Base-by-base conservation (phyloP, 345 rosid species). In the Eucalyptus globulus region DNA sequence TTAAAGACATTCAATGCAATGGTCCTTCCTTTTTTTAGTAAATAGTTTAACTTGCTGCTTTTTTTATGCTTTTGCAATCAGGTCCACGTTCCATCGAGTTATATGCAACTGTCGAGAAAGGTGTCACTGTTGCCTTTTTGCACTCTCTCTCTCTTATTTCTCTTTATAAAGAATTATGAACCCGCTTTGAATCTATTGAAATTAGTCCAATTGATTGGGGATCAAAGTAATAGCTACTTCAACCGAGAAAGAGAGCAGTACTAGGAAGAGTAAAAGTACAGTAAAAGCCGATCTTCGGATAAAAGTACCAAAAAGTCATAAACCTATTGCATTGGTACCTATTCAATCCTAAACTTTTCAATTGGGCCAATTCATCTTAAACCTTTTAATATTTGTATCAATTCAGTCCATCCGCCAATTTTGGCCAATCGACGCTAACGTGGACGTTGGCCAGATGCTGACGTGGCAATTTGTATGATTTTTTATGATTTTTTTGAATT, bases 61-160 rank as follows among this genome's bases (percentile, higher is more conserved):
- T 60, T 37, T 14, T 43, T 16, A 88, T 47, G 60, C 54, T 90
- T 80, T 76, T 27, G 49, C 34, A 60, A 13, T 14, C 94, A 97
- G 97, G 93, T 97, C 99, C 76, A 96, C 97, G 5, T 87, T 96
- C 88, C 97, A 97, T 89, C 91, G 97, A 90, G 99, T 96, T 90
- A 89, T 95, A 87, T 97, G 96, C 87, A 94, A 93, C 11, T 94
- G 96, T 49, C 94, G 93, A 69, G 96, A 95, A 53, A 91, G 99
- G 93, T 94, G 94, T 96, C 96, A 5, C 96, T 96, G 12, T 11
- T 3, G 31, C 67, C 8, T 26, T 60, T 4, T 58, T 22, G 9
- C 6, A 0, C 27, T 56, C 62, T 9, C 62, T 22, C 60, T 7
- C 65, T 11, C 9, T 14, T 1, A 6, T 26, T 11, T 11, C 14